Base-by-base conservation (phyloP, 2,329 filamentous ascomycete genomes). In the Hypoxylon sp. region DNA sequence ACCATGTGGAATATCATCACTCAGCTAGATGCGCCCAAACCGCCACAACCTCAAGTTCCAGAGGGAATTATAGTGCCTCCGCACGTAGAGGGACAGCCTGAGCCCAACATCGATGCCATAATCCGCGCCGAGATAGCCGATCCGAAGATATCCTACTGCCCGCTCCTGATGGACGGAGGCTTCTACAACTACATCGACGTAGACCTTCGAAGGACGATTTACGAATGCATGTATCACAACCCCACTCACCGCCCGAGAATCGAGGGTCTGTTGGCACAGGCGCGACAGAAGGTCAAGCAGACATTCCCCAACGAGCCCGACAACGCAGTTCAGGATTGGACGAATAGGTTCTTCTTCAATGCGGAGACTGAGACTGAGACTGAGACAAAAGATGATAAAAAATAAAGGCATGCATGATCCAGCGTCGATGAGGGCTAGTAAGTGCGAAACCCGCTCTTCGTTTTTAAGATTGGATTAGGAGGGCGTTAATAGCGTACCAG, bases 1-100 rank as follows among this genome's bases (percentile, higher is more conserved):
- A 60, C 64, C 4, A 73, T 75, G 70, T 75, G 73, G 73, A 16
- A 53, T 20, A 3, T 75, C n/a, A 75, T 75, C 24, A 73, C 71
- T 9, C 60, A 67, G 26, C 12, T 4, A 1, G 6, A 46, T 4
- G 20, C 56, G 4, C 71, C 71, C 2, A 0, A 3, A 0, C 73
- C 73, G n/a, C 70, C 70, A 16, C 28, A 60, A 3, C 68, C 73
- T 14, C 72, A 74, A 32, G 2, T 63, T 12, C 67, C 67, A 2
- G 59, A 59, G 2, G 64, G 64, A 5, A 9, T 66, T 0, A 1
- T 16, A 1, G 18, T 67, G 5, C 44, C 61, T 0, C 1, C 11
- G 2, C 49, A 33, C n/a, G 2, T 5, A 12, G 22, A 40, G 3
- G 38, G 24, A 16, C 7, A 42, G 5, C n/a, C n/a, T n/a, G 22